A percentile compares a stretch with the other conserved stretches of the same genome.
Evolutionary conservation across 129 eudicot species (phyloP).

Genomic region (Smallanthus sonchifolius): DNA sequence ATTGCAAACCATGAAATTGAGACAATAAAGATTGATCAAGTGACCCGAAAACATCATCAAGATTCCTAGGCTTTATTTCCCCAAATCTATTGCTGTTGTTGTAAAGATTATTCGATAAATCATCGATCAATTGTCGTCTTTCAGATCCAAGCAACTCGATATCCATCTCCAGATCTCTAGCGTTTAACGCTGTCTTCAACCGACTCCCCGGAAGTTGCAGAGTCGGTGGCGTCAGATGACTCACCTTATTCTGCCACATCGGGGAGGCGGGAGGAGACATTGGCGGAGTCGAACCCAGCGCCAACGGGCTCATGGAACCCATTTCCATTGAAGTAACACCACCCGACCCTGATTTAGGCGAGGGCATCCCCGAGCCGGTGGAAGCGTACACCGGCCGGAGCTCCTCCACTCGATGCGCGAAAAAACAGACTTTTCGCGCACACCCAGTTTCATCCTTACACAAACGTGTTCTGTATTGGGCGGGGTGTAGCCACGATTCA

Average conservation of each 20-base stretch:
- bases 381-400: slow-evolving; percentile 79
- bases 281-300: slow-evolving; percentile 47
- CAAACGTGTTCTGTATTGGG: slow-evolving; percentile 79
- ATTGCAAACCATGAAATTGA: slow-evolving; percentile 46
- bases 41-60: slow-evolving; percentile 54
- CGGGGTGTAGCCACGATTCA: slow-evolving; percentile 96
- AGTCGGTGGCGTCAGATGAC: slow-evolving; percentile 56
- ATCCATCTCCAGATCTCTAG: slow-evolving; percentile 74
- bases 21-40: slow-evolving; percentile 43
- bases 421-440: slow-evolving; percentile 76
- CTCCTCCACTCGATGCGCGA: slow-evolving; percentile 81
- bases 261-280: slow-evolving; percentile 54
- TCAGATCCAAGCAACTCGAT: slow-evolving; percentile 49
- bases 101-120: slow-evolving; percentile 43
- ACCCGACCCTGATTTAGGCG: slow-evolving; percentile 42
- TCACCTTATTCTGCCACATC: slow-evolving; percentile 52
- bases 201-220: slow-evolving; percentile 79
- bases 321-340: slow-evolving; percentile 37
- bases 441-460: slow-evolving; percentile 91
- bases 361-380: slow-evolving; percentile 86
- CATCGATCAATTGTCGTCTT: slow-evolving; percentile 52
- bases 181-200: slow-evolving; percentile 57
- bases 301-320: slow-evolving; percentile 47
- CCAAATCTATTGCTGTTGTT: slow-evolving; percentile 35
- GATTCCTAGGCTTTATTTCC: slow-evolving; percentile 58